phyloP scores from a whole-genome alignment of 371 early-diverging fungal species.

The Circinella minor region DNA sequence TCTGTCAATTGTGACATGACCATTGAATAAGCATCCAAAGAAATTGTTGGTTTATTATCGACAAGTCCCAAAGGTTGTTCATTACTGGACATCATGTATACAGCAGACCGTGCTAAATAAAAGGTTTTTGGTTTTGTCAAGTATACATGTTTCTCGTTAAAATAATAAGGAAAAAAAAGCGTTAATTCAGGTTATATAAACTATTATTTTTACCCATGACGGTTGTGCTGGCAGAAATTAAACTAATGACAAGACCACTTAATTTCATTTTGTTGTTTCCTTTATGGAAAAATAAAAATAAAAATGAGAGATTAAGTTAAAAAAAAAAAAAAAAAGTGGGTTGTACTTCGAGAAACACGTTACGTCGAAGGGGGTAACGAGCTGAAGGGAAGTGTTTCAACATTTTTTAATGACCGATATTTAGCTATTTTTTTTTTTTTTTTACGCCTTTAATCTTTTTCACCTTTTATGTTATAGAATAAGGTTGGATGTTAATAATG shows the following conservation, averaged over 20 bases:
- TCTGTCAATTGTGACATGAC: constrained; percentile 27
- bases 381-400: not conserved
- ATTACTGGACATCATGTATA: constrained; percentile 23
- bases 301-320: not conserved
- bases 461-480: too few species aligned
- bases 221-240: constrained; percentile 16
- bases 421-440: too few species aligned
- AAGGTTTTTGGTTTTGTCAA: not conserved
- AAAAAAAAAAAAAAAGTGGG: not conserved
- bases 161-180: not conserved
- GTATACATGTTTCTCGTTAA: too few species aligned
- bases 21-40: constrained; percentile 30
- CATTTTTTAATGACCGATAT: constrained; percentile 4
- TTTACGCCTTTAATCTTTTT: too few species aligned
- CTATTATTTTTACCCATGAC: constrained; percentile 19
- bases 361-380: not conserved
- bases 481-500: too few species aligned
- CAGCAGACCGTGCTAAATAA: constrained; percentile 27
- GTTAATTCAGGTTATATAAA: not conserved
- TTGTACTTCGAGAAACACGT: not conserved
- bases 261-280: constrained; percentile 1
- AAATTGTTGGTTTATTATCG: constrained; percentile 17
- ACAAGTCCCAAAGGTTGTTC: not conserved
- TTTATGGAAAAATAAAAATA: not conserved
- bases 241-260: constrained; percentile 10